phyloP scores from a whole-genome alignment of 2,329 filamentous ascomycete species.

The Davidsoniella virescens region DNA sequence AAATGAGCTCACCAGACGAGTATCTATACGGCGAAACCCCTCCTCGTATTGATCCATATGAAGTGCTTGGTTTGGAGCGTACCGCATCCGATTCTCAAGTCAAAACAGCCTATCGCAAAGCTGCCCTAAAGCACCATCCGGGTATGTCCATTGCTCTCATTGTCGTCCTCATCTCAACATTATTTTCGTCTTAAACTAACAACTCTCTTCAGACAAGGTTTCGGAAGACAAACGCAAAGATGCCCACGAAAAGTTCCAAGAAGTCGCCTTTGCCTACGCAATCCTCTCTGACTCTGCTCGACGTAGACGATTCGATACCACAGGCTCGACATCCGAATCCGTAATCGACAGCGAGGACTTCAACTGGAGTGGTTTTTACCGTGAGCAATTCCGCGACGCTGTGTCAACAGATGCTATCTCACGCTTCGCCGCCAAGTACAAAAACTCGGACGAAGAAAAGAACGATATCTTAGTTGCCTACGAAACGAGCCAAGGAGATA shows the following conservation, averaged over 20 bases:
- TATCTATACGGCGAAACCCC: constrained; percentile 31
- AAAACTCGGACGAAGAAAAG: constrained; percentile 71
- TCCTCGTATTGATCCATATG: constrained; percentile 59
- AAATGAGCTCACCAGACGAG: constrained; percentile 7
- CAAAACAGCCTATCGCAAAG: constrained; percentile 82
- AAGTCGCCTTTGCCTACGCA: constrained; percentile 85
- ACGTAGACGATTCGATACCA: constrained; percentile 74
- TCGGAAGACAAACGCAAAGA: constrained; percentile 46
- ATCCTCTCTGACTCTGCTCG: constrained; percentile 71
- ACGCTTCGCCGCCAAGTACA: constrained; percentile 62
- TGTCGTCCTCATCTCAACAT: not conserved
- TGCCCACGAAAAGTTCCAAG: constrained; percentile 72
- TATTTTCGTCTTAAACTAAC: constrained; percentile 12
- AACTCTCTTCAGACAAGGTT: constrained; percentile 52
- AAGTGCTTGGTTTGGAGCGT: constrained; percentile 54
- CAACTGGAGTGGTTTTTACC: constrained; percentile 82
- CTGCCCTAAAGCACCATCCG: constrained; percentile 73
- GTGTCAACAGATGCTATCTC: constrained; percentile 61
- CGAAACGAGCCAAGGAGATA: constrained; percentile 52
- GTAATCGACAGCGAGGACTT: constrained; percentile 67
- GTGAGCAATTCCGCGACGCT: constrained; percentile 62
- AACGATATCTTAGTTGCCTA: constrained; percentile 65
- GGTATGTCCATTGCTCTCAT: constrained; percentile 32
- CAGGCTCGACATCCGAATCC: constrained; percentile 74
- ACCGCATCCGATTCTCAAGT: constrained; percentile 62